Conservation (phyloP, 2,329 filamentous ascomycete genomes). For the Ramichloridium luteum region DNA sequence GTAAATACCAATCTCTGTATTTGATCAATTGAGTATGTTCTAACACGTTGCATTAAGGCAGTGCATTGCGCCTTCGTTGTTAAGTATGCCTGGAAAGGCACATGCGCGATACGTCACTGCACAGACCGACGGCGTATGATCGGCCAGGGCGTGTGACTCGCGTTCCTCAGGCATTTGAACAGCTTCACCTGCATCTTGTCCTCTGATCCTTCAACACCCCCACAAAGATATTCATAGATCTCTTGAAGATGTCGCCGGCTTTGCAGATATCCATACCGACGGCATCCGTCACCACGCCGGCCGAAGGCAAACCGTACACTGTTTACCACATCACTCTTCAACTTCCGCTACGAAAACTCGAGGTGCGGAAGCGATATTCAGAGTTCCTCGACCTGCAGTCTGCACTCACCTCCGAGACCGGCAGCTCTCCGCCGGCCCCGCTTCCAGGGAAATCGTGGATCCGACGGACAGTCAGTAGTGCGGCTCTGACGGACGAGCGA, state of each 20-base stretch:
- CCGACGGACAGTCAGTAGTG: slow-evolving; percentile 55
- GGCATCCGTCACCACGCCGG: slow-evolving; percentile 37
- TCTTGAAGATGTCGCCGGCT: slow-evolving; percentile 31
- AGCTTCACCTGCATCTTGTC: too few species aligned
- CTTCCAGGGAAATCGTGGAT: slow-evolving; percentile 69
- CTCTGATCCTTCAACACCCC: too few species aligned
- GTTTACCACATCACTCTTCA: slow-evolving; percentile 68
- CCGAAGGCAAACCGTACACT: slow-evolving; percentile 55
- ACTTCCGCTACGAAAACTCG: slow-evolving; percentile 62
- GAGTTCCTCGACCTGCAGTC: slow-evolving; percentile 61
- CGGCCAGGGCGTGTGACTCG: too few species aligned
- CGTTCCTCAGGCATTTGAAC: too few species aligned
- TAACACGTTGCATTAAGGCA: too few species aligned
- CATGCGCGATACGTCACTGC: too few species aligned
- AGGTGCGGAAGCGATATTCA: slow-evolving; percentile 70
- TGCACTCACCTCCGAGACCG: slow-evolving; percentile 47
- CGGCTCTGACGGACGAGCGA: slow-evolving; percentile 59
- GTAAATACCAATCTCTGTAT: too few species aligned
- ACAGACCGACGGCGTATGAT: too few species aligned
- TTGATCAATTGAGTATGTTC: too few species aligned
- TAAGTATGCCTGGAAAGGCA: too few species aligned
- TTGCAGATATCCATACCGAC: slow-evolving; percentile 36
- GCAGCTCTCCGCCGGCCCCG: slow-evolving; percentile 51
- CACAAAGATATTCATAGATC: too few species aligned
- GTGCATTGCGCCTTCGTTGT: too few species aligned